Base-by-base conservation (phyloP, 108 stramenopile genomes). In the Fragilariopsis cylindrus region DNA sequence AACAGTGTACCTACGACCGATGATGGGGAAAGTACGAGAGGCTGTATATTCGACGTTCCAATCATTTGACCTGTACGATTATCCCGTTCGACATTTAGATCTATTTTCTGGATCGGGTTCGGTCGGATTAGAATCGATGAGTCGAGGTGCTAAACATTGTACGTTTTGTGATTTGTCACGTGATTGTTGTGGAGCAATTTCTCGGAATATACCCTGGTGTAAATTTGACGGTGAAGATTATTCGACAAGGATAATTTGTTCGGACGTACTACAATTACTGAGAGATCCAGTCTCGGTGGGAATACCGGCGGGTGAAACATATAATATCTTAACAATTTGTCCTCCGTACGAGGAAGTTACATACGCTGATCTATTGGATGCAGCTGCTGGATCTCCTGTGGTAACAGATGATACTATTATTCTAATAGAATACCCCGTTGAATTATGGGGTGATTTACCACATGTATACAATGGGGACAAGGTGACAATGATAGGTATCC, bases 11-110 rank as follows among this genome's bases (percentile, higher is more conserved):
- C 78, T 98, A 48, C 87, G 98, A 45, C 98, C 98, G 57, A 98
- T 98, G 98, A 98, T 98, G 98, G 96, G 96, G 11, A 98, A 98
- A 80, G 98, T 98, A 11, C 73, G 88, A 56, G 98, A 98, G 81
- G 97, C 98, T 44, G 85, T 98, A 5, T 98, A 89, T 81, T 89
- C 86, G 48, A 97, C 96, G 7, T 84, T 98, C 44, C 85, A 76
- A 15, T 85, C 84, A 48, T 95, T 97, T 80, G 97, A 95, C 6
- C 57, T 98, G 65, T 98, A 96, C 77, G 85, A 89, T 57, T 82
- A 78, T 45, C 57, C 57, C 5, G 72, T 76, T n/a, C 81, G 90
- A 7, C 87, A 92, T 73, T 86, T 98, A 73, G 98, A 98, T 82
- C 85, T 96, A 4, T 98, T 98, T 79, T 82, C 91, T 46, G 98